Percentiles rank a stretch among this genome's conserved stretches.
Evolutionary conservation across 169 alveolate genomes (phyloP).

Genomic region (Plasmodium gallinaceum): DNA sequence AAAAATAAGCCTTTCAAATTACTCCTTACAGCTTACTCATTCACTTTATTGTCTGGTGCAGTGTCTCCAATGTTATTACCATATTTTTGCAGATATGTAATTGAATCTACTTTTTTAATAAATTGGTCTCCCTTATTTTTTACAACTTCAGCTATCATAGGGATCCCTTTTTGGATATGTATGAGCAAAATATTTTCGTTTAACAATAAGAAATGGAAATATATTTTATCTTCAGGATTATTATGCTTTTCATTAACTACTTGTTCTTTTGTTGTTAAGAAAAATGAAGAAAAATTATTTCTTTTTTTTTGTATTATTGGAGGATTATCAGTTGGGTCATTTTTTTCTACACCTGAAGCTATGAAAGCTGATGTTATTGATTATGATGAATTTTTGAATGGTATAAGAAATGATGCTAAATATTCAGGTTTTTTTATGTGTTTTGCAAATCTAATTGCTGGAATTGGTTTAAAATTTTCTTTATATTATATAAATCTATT

Average conservation of each 20-base stretch:
- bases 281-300: not conserved
- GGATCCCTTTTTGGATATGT: conserved; percentile 4
- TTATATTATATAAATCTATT: conserved; percentile 6
- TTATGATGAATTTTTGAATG: conserved; percentile 2
- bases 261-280: conserved; percentile 1
- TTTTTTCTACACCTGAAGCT: not conserved
- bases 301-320: conserved; percentile 5
- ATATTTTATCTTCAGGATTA: conserved; percentile 4
- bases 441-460: not conserved
- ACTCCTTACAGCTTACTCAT: not conserved
- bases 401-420: conserved; percentile 4
- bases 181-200: not conserved
- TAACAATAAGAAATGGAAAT: not conserved
- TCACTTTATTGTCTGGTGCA: conserved; percentile 2
- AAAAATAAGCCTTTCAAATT: not conserved
- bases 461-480: conserved; percentile 3
- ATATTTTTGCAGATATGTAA: not conserved
- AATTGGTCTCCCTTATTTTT: conserved; percentile 4
- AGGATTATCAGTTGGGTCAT: not conserved
- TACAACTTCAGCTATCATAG: not conserved
- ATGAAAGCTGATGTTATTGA: conserved; percentile 4
- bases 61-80: not conserved
- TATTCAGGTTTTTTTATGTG: conserved; percentile 4
- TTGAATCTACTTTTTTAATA: conserved; percentile 3
- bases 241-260: conserved; percentile 7